Conservation (phyloP, 805 yeast genomes). For the Hanseniaspora hatyaiensis region DNA sequence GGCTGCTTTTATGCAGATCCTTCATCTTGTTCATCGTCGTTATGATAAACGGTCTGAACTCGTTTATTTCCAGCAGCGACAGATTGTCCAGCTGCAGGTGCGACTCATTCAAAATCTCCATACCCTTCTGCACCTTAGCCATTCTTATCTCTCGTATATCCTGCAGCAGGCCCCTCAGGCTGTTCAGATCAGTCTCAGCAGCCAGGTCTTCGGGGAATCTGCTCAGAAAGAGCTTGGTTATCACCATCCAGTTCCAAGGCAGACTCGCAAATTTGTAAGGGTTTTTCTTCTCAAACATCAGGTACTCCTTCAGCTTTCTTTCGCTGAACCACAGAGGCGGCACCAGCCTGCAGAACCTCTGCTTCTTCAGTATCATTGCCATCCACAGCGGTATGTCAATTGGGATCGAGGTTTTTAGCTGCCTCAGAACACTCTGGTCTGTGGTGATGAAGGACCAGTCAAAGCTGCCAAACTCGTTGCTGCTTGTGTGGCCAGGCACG, state of each 20-base stretch:
- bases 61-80: conserved; percentile 76
- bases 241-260: conserved; percentile 85
- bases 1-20: conserved; percentile 31
- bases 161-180: conserved; percentile 57
- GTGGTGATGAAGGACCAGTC: conserved; percentile 31
- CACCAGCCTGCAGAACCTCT: conserved; percentile 72
- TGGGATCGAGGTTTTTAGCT: conserved; percentile 49
- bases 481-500: too few relatives aligned
- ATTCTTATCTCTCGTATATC: conserved; percentile 76
- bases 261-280: conserved; percentile 52
- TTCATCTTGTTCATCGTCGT: conserved; percentile 69
- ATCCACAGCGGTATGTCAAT: conserved; percentile 74
- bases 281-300: conserved; percentile 54
- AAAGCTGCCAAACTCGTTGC: conserved; percentile 9
- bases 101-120: conserved; percentile 64
- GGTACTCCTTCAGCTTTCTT: conserved; percentile 40
- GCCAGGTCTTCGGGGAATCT: conserved; percentile 68
- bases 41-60: conserved; percentile 70
- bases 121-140: conserved; percentile 70
- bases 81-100: conserved; percentile 75
- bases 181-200: conserved; percentile 49
- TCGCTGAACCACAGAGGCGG: conserved; percentile 76
- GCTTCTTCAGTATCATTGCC: conserved; percentile 71
- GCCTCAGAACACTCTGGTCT: conserved; percentile 26
- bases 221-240: conserved; percentile 53